phyloP scores from a whole-genome alignment of 805 yeast species.

The Metschnikowia cerradonensis region DNA sequence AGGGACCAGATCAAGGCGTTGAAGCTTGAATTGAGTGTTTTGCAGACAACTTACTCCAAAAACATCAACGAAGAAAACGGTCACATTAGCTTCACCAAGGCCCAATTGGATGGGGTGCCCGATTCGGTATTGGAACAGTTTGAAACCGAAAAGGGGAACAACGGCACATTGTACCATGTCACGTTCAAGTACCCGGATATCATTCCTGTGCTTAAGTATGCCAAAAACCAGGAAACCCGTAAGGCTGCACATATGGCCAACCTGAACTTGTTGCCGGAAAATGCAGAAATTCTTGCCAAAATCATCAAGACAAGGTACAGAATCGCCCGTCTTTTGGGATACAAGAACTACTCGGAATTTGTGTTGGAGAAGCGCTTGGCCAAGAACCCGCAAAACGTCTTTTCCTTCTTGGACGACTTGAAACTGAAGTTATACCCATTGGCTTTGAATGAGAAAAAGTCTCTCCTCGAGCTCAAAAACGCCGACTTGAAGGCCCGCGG shows the following conservation, averaged over 20 bases:
- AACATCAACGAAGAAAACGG: conserved; percentile 72
- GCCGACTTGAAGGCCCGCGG: conserved; percentile 47
- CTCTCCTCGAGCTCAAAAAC: conserved; percentile 49
- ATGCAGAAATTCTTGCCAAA: conserved; percentile 55
- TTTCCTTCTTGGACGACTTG: conserved; percentile 60
- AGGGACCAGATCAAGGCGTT: conserved; percentile 56
- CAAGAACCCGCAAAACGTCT: conserved; percentile 57
- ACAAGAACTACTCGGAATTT: conserved; percentile 63
- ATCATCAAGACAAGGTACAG: conserved; percentile 61
- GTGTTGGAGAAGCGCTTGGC: conserved; percentile 81
- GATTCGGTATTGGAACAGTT: conserved; percentile 56
- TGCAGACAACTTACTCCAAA: conserved; percentile 55
- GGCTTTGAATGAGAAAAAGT: conserved; percentile 51
- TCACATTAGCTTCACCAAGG: conserved; percentile 52
- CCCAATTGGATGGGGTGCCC: conserved; percentile 74
- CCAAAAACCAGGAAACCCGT: conserved; percentile 61
- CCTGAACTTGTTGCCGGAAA: conserved; percentile 59
- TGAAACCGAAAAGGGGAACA: conserved; percentile 45
- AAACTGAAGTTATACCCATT: conserved; percentile 53
- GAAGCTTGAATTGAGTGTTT: conserved; percentile 54
- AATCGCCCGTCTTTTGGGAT: conserved; percentile 62
- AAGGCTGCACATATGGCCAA: conserved; percentile 61
- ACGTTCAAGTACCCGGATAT: conserved; percentile 81
- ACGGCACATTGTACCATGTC: conserved; percentile 49
- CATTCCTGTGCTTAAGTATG: conserved; percentile 72